A percentile compares a stretch with the other conserved stretches of the same genome.
These are phyloP conservation scores for Eleusine coracana DNA, from an alignment of 176 grass and related monocot species.

Conservation along the genomic window DNA sequence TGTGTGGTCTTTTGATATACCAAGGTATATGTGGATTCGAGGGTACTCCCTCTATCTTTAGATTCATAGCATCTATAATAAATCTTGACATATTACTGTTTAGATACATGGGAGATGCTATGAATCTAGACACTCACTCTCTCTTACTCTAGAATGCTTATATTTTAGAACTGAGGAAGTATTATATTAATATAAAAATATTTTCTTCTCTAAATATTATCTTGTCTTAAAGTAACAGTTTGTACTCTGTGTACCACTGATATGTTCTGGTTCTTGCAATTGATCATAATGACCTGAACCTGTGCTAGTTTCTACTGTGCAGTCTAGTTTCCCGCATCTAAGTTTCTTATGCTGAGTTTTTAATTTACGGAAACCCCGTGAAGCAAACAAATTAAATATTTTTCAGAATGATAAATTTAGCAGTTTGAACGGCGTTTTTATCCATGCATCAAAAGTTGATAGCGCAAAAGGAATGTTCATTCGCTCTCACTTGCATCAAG, in stretches of 20 bases:
- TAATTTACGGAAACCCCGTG: neutral
- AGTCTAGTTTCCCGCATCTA: neutral
- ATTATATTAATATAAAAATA: too few species aligned
- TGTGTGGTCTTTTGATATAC: too few species aligned
- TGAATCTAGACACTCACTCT: too few species aligned
- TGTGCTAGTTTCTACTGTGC: neutral
- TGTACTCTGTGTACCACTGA: neutral
- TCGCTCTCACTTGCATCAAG: slow-evolving; percentile 3
- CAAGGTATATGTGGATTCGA: too few species aligned
- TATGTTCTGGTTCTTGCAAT: neutral
- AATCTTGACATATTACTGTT: too few species aligned
- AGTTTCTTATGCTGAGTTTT: neutral
- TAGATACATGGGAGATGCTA: too few species aligned
- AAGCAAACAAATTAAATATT: neutral
- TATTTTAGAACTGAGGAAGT: too few species aligned
- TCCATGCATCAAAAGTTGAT: neutral
- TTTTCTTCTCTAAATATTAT: too few species aligned
- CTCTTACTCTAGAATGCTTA: too few species aligned
- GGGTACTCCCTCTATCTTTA: too few species aligned
- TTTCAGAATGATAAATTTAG: neutral
- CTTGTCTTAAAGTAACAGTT: too few species aligned
- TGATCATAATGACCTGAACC: neutral
- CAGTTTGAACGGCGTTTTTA: neutral
- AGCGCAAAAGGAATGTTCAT: slow-evolving; percentile 30
- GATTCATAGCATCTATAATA: too few species aligned